Conservation (phyloP, 371 early-diverging fungal species). For the Choanephora cucurbitarum region DNA sequence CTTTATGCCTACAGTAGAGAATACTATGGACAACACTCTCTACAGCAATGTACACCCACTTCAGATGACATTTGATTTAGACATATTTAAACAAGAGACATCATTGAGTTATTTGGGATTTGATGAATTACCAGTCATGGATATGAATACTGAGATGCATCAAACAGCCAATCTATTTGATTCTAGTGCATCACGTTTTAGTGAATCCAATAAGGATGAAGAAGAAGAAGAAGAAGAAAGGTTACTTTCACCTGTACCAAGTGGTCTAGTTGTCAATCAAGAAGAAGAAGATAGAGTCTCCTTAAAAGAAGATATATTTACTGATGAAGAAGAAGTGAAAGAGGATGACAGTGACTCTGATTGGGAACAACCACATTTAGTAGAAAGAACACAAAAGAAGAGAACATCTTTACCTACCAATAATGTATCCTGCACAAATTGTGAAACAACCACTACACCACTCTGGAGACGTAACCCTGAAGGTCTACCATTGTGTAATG, state of each 20-base stretch:
- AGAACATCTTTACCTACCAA: conserved; percentile 3
- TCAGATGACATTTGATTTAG: conserved; percentile 14
- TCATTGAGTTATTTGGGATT: conserved; percentile 11
- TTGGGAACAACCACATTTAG: conserved; percentile 11
- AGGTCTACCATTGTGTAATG: conserved; percentile 34
- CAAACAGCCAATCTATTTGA: conserved; percentile 10
- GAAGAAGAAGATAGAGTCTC: neutral
- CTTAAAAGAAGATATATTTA: too few relatives aligned
- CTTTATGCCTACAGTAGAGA: neutral
- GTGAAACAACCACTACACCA: conserved; percentile 35
- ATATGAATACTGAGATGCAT: neutral
- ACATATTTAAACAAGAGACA: conserved; percentile 7
- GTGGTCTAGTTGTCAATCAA: neutral
- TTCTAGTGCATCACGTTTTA: conserved; percentile 19
- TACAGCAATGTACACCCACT: conserved; percentile 20
- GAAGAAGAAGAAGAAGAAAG: conserved; percentile 20
- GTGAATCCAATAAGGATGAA: conserved; percentile 18
- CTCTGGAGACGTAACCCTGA: conserved; percentile 37
- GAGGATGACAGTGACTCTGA: conserved; percentile 23
- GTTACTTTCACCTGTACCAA: conserved; percentile 19
- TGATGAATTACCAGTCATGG: neutral
- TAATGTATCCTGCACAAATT: conserved; percentile 24
- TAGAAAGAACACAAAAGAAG: conserved; percentile 4
- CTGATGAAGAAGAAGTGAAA: conserved; percentile 5
- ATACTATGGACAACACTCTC: too few relatives aligned